Evolutionary conservation across 1,139 yeast species (phyloP), one percentile per base, ranked within the genome.

Genomic region (Diutina ranongensis): DNA sequence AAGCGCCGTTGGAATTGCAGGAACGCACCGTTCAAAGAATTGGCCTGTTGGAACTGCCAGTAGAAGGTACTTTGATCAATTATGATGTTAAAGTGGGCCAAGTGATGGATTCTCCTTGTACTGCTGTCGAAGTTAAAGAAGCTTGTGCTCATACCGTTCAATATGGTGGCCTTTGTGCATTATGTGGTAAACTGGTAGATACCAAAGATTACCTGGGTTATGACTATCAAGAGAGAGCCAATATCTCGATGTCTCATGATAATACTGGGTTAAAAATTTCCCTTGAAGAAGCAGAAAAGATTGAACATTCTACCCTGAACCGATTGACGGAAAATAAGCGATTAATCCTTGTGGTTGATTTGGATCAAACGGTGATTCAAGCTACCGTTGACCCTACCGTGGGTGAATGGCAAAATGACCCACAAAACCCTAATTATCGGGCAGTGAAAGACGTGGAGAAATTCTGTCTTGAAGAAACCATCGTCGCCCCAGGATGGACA

Each of bases 351-450:
- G 98, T 92, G 45, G 99, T 92, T 12, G 99, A 92, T 67, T 71
- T 92, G 51, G 99, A 92, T 65, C 98, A 94, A 62, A 94, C 98
- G 0, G 95, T 92, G 7, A 92, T 92, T 35, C 99, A 92, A 59
- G 96, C 97, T 35, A 92, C 97, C 3, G 97, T 89, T 21, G 98
- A 92, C 59, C 97, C 97, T 1, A 88, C 97, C 0, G 95, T 92
- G 35, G 94, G 94, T 1, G 95, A 87, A 58, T 92, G 98, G 98
- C 89, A 86, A 71, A 72, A 72, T 49, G 97, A 92, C 56, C 83
- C 89, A 2, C 60, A 71, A 3, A 86, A 87, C 55, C 95, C 97
- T 15, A 88, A 92, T 56, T 83, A 84, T 57, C 80, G 79, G 3
- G 82, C 94, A 2, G 79, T 92, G 27, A 82, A 82, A 57, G 95